These are phyloP conservation scores for Eimeria maxima DNA, from an alignment of 169 alveolate species.

Conservation along the genomic window DNA sequence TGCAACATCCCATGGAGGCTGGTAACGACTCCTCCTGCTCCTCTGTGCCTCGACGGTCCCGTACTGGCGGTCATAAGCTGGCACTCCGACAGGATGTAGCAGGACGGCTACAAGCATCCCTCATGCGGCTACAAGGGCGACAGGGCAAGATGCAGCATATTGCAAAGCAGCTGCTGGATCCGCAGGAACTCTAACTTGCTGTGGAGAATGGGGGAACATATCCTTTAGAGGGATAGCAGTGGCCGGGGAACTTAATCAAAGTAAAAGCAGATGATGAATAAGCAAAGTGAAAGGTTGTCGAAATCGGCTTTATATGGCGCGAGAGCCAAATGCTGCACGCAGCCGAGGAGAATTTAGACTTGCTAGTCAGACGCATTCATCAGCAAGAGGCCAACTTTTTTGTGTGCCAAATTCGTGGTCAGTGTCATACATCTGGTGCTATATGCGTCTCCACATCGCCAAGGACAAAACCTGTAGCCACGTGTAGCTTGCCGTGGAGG, in stretches of 20 bases:
- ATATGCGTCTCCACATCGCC: neutral
- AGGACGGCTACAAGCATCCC: conserved; percentile 56
- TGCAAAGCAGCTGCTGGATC: conserved; percentile 60
- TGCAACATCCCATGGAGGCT: neutral
- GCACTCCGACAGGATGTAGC: conserved; percentile 40
- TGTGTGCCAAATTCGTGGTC: neutral
- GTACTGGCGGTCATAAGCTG: neutral
- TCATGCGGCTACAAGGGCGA: conserved; percentile 57
- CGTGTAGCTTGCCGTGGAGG: neutral
- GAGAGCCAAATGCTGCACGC: neutral
- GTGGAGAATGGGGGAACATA: neutral
- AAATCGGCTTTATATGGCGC: neutral
- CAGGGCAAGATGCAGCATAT: conserved; percentile 44
- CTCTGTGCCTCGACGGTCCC: conserved; percentile 9
- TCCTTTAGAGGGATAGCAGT: neutral
- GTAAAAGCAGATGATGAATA: neutral
- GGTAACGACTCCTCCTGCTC: neutral
- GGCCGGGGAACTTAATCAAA: neutral
- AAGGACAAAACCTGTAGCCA: neutral
- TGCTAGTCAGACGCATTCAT: neutral
- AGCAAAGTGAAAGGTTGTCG: neutral
- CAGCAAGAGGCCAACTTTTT: neutral
- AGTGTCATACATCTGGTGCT: neutral
- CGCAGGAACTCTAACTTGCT: neutral
- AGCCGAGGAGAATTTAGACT: neutral